phyloP scores from a whole-genome alignment of 2,329 filamentous ascomycete species.

The Neodidymelliopsis sp. region DNA sequence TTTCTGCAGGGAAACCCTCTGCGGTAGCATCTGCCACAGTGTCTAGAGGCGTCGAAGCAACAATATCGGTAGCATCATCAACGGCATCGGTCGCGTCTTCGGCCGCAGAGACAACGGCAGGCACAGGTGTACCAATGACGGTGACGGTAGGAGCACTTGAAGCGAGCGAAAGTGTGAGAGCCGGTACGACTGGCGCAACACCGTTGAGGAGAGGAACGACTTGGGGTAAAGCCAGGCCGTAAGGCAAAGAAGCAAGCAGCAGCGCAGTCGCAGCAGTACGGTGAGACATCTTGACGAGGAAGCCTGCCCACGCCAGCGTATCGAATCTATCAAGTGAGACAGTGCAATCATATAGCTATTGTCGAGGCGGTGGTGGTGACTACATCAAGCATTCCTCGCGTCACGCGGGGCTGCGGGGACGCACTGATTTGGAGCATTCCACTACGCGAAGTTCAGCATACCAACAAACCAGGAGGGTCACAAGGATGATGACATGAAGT shows the following conservation, averaged over 20 bases:
- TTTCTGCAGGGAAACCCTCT: too few relatives aligned
- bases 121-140: slow-evolving; percentile 11
- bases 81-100: slow-evolving; percentile 3
- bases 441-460: slow-evolving; percentile 18
- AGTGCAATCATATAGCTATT: slow-evolving; percentile 19
- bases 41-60: slow-evolving; percentile 1
- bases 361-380: slow-evolving; percentile 3
- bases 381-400: slow-evolving; percentile 27
- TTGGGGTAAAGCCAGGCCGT: slow-evolving; percentile 20
- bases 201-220: slow-evolving; percentile 2
- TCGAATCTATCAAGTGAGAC: slow-evolving; percentile 13
- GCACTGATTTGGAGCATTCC: slow-evolving; percentile 23
- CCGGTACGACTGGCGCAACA: not conserved
- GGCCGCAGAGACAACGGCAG: slow-evolving; percentile 1
- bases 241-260: slow-evolving; percentile 26
- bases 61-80: not conserved
- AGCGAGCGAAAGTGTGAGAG: slow-evolving; percentile 11
- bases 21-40: not conserved
- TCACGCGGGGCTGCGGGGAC: slow-evolving; percentile 15
- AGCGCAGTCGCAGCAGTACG: slow-evolving; percentile 22
- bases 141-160: slow-evolving; percentile 1
- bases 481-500: slow-evolving; percentile 18
- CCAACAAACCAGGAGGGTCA: slow-evolving; percentile 18
- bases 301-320: slow-evolving; percentile 23
- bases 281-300: slow-evolving; percentile 24